Evolutionary conservation across 352 stramenopile species (phyloP), one percentile per base, ranked within the genome.

Genomic region (Phytophthora pluvialis): DNA sequence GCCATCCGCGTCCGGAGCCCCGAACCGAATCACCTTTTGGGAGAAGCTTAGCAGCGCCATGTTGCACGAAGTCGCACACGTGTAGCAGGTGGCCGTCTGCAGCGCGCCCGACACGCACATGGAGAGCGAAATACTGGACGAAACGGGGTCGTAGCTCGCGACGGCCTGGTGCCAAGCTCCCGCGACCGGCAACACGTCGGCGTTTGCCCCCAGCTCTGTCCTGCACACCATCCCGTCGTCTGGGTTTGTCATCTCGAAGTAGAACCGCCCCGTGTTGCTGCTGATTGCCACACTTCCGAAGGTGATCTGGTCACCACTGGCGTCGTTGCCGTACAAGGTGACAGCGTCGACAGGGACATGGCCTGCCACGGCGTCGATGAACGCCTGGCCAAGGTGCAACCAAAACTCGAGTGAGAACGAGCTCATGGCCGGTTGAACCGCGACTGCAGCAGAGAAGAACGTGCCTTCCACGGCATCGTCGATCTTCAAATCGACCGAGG

Each of bases 381-480:
- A 63, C 15, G 42, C 26, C n/a, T 58, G 25, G 0, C 32, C 55
- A 6, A 89, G 57, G 4, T 43, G 48, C 0, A 88, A 21, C 83
- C 83, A 94, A 11, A 88, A 81, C 53, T 94, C 85, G 9, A 92
- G 29, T 4, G 83, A 77, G 44, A 94, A 91, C 1, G 81, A 69
- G 0, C 73, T 72, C 72, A 90, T 81, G 1, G 72, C 64, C 3
- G 73, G 70, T 25, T 88, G 77, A 10, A 81, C 31, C 1, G 78
- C 53, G 7, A 88, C 70, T 6, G 76, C 60, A 35, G 73, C 73
- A 0, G 80, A 90, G 54, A 86, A 87, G 52, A 83, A 89, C 2
- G 81, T 79, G 8, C 74, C 64, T 59, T 90, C 83, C 29, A 74
- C 57, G 11, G 25, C 32, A 45, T 87, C 74, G 11, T 81, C 68